phyloP scores from a whole-genome alignment of 2,329 filamentous ascomycete species.

The Hortaea werneckii region DNA sequence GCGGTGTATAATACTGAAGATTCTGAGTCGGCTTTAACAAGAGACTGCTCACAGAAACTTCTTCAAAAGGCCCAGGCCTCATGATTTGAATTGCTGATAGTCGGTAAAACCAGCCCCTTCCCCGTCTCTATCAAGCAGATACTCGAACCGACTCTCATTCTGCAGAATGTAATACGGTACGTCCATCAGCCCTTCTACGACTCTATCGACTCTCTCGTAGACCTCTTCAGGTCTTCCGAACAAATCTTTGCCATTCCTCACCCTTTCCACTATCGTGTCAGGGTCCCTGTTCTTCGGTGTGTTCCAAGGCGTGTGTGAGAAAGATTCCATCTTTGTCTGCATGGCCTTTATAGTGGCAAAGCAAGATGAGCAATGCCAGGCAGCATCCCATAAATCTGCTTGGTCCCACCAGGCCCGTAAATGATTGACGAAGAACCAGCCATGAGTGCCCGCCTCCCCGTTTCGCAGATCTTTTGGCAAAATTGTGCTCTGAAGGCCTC shows the following conservation, averaged over 20 bases:
- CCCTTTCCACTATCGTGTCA: conserved; percentile 40
- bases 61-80: no score
- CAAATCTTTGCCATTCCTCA: conserved; percentile 45
- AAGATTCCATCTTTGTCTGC: conserved; percentile 46
- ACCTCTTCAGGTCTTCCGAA: conserved; percentile 42
- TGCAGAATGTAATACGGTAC: conserved; percentile 39
- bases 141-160: conserved; percentile 27
- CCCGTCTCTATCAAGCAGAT: conserved; percentile 32
- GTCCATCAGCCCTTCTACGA: conserved; percentile 35
- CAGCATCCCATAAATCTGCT: conserved; percentile 39
- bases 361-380: conserved; percentile 55
- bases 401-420: conserved; percentile 28
- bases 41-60: no score
- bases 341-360: conserved; percentile 48
- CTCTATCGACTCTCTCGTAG: conserved; percentile 37
- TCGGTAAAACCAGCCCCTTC: conserved; percentile 29
- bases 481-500: conserved; percentile 39
- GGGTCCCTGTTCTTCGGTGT: conserved; percentile 38
- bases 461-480: conserved; percentile 44
- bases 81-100: neutral
- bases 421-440: conserved; percentile 5
- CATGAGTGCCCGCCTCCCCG: conserved; percentile 30
- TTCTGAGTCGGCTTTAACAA: no score
- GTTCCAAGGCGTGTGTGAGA: conserved; percentile 47
- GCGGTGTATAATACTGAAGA: no score